Percentiles rank a stretch among this genome's conserved stretches.
phyloP scores from a whole-genome alignment of 768 basidiomycete species.

The Amanita rubescens region DNA sequence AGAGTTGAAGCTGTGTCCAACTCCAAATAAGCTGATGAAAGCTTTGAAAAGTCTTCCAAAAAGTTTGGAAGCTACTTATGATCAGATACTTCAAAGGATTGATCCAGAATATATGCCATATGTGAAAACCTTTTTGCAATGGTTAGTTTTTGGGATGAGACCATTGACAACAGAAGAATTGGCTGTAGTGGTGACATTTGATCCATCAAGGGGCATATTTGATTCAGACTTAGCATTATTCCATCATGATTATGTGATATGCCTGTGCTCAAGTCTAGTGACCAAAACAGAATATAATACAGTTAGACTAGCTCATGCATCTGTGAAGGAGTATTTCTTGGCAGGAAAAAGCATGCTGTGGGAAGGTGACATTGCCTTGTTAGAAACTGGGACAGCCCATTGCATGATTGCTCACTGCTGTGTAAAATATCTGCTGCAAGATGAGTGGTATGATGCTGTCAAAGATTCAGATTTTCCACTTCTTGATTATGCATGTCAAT shows the following conservation, averaged over 20 bases:
- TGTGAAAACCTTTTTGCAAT: not conserved
- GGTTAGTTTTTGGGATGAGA: not conserved
- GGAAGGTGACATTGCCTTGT: too few relatives aligned
- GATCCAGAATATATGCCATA: not conserved
- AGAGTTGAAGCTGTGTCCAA: not conserved
- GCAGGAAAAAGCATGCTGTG: too few relatives aligned
- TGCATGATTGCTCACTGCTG: too few relatives aligned
- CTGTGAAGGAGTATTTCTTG: too few relatives aligned
- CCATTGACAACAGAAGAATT: not conserved
- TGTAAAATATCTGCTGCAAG: too few relatives aligned
- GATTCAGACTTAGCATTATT: not conserved
- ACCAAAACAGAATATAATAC: too few relatives aligned
- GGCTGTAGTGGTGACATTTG: not conserved
- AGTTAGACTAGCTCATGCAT: too few relatives aligned
- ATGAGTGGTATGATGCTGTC: too few relatives aligned
- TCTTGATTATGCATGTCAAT: too few relatives aligned
- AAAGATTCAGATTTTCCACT: too few relatives aligned
- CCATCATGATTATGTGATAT: not conserved
- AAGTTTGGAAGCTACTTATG: not conserved
- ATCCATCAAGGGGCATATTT: not conserved
- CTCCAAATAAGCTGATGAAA: not conserved
- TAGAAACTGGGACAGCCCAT: too few relatives aligned
- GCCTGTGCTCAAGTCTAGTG: not conserved
- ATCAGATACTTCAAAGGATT: conserved; percentile 1
- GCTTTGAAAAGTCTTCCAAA: not conserved